Base-by-base conservation (phyloP, 1,284 basidiomycete genomes). In the Clitocybe nebularis region DNA sequence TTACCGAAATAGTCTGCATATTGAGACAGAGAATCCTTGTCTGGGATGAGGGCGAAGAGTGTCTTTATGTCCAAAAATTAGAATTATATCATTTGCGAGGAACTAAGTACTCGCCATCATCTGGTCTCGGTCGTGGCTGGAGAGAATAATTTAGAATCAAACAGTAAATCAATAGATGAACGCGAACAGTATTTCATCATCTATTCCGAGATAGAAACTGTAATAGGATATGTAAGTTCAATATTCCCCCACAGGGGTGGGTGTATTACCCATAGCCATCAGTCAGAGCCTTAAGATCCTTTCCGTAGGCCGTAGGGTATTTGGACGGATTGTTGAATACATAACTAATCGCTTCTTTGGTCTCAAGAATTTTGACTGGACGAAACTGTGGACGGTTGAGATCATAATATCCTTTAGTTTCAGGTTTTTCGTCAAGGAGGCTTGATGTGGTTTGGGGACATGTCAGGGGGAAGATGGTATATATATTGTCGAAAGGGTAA, bases 201-300 rank as follows among this genome's bases (percentile, higher is more conserved):
- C 63, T 38, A 62, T 61, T 14, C 53, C 57, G 10, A 67, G 37
- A 28, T 54, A 43, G 30, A 46, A 52, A 5, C 52, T 55, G 13
- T 4, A 22, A 5, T n/a, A 39, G 9, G 26, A 7, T 9, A 33
- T 33, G 24, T 22, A 39, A 25, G 13, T 5, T n/a, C 19, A 1
- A 8, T 32, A 21, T 21, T 29, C 16, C 9, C 16, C 23, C 1
- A 26, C n/a, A 39, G n/a, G 2, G 23, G 1, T 7, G 13, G 4
- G 3, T 23, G 24, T 56, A 55, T 46, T 56, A 64, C 44, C 65
- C 66, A 45, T 66, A 67, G 11, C 59, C 60, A 26, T 54, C 47
- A 6, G 57, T 56, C 17, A 59, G 36, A 1, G 41, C 45, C 16
- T 46, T 46, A 40, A 55, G 43, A 39, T 50, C 41, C 6, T 45